phyloP scores from a whole-genome alignment of 148 eudicot genomes.

The Chenopodium berlandieri region DNA sequence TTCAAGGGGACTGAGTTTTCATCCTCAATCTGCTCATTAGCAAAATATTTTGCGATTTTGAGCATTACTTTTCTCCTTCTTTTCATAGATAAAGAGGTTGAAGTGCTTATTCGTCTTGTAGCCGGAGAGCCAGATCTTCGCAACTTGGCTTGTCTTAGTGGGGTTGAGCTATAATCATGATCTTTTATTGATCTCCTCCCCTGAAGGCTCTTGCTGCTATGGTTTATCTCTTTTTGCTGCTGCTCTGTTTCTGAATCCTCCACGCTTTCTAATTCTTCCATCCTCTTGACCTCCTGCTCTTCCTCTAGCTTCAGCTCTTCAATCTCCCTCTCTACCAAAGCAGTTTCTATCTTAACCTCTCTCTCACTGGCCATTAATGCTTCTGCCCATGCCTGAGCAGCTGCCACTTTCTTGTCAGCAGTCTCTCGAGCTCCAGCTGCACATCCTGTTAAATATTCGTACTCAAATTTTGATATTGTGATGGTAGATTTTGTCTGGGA shows the following conservation, averaged over 20 bases:
- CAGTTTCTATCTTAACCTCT: conserved; percentile 50
- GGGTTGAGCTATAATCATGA: conserved; percentile 33
- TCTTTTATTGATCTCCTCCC: conserved; percentile 33
- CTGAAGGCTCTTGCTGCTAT: conserved; percentile 21
- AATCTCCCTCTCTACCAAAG: conserved; percentile 32
- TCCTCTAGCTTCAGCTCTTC: conserved; percentile 42
- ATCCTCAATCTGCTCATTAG: conserved; percentile 30
- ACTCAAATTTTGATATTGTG: conserved; percentile 74
- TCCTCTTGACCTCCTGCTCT: conserved; percentile 32
- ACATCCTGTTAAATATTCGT: conserved; percentile 62
- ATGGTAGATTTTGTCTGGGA: conserved; percentile 49
- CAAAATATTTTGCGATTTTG: conserved; percentile 50
- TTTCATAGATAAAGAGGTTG: conserved; percentile 40
- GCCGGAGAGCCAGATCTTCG: conserved; percentile 54
- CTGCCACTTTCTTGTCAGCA: conserved; percentile 81
- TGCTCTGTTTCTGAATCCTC: conserved; percentile 30
- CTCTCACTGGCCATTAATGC: conserved; percentile 69
- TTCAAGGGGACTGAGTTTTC: conserved; percentile 27
- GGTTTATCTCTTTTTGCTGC: conserved; percentile 25
- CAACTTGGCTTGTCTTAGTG: conserved; percentile 43
- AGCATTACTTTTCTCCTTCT: conserved; percentile 58
- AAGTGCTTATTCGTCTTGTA: conserved; percentile 36
- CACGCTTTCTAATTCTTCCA: conserved; percentile 20
- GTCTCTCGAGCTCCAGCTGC: conserved; percentile 60
- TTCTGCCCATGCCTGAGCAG: conserved; percentile 76